Base-by-base conservation (phyloP, 805 yeast species). In the Pichia exigua region DNA sequence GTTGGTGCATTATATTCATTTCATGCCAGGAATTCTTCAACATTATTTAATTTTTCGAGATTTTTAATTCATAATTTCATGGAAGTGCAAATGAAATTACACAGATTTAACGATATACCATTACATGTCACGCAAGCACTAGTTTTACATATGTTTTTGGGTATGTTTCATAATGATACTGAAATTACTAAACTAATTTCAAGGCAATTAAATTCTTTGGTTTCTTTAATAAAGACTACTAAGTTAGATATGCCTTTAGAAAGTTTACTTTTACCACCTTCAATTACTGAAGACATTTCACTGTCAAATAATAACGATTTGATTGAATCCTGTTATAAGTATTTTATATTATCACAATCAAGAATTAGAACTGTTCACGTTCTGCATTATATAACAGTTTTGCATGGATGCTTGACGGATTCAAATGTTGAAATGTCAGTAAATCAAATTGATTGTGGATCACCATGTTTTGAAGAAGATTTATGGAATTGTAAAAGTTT, bases 1-100 rank as follows among this genome's bases (percentile, higher is more conserved):
- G 79, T 91, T 52, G 98, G 98, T 43, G 96, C 97, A 0, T 73
- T 91, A 22, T 88, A 87, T 61, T 81, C 88, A 0, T 88, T 85
- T 68, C 90, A 86, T 61, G 85, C 89, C 32, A 70, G 83, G 39
- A 87, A 87, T 62, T 87, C 96, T 0, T 74, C 84, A 59, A 71
- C 85, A 11, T 67, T 86, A 52, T 85, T 83, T 65, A 83, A 83
- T 61, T 75, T 86, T 53, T 76, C 87, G 18, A 78, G 86, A 61
- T 78, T 72, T 50, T 79, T 83, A 56, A 79, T 85, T 51, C 88
- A 85, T 61, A 78, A 77, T 54, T 80, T 75, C 57, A 75, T 86
- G 72, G 89, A 83, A 58, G 63, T 71, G 65, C 61, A 74, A 72
- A 69, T 61, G 60, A 51, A 65, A 61, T 60, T 69, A 57, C 75